Evolutionary conservation across 345 rosid genomes (phyloP), one percentile per base, ranked within the genome.

Genomic region (Clausena lansium): DNA sequence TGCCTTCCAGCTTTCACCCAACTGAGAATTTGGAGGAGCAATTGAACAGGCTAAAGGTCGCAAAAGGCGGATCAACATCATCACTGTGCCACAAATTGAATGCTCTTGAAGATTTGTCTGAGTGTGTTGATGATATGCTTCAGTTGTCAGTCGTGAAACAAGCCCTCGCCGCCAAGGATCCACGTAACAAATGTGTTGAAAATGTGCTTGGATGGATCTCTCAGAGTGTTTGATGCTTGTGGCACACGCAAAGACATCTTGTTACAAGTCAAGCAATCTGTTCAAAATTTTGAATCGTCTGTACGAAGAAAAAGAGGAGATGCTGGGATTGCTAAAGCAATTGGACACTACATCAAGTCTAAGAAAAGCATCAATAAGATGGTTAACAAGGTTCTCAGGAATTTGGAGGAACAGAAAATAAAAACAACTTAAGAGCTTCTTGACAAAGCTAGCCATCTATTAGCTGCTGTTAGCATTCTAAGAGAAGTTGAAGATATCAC

Each of bases 1-100:
- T 80, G 58, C 84, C 88, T 19, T 76, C 75, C 1, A 73, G 63
- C 24, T n/a, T 78, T 22, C 86, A 85, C 57, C 84, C 76, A 22
- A 76, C 15, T 45, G n/a, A 20, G 3, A 57, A 19, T 6, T 71
- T 80, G 25, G 66, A 78, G 76, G 81, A 64, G 50, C 78, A 72
- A 6, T 67, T 83, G 62, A 9, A 36, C 4, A 66, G 77, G 39
- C 71, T 81, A 61, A 71, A 73, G 62, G 70, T 76, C 32, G 77
- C 77, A 54, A 77, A 83, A 41, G 57, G 57, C 3, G 15, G 83
- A 39, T 39, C 11, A 27, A 67, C 86, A 15, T 63, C 68, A 5
- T 30, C 52, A 5, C 25, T 52, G 7, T 24, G 71, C 32, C 59
- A 73, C 33, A 60, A 61, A 38, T 58, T 81, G 28, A 39, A 41